phyloP scores from a whole-genome alignment of 1,284 basidiomycete species.

The Schizophyllum amplum region DNA sequence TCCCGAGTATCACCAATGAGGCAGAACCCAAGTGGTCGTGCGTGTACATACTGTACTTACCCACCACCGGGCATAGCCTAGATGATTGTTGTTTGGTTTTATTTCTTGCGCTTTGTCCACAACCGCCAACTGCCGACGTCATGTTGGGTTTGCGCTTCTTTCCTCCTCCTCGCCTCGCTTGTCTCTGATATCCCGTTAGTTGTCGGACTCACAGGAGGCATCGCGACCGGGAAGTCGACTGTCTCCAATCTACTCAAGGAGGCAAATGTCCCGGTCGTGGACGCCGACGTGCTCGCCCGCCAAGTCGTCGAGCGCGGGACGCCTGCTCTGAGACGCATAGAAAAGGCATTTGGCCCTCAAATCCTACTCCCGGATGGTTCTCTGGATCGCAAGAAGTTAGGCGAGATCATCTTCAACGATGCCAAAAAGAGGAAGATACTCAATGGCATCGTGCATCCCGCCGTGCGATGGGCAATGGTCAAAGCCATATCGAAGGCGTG shows the following conservation, averaged over 20 bases:
- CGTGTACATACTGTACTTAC: too few relatives aligned
- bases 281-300: slow-evolving; percentile 89
- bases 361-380: slow-evolving; percentile 65
- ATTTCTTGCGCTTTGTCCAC: not conserved
- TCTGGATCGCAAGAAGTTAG: slow-evolving; percentile 81
- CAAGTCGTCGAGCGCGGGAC: slow-evolving; percentile 85
- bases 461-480: slow-evolving; percentile 73
- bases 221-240: slow-evolving; percentile 94
- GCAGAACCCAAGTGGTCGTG: too few relatives aligned
- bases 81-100: not conserved
- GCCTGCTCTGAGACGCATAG: slow-evolving; percentile 61
- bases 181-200: slow-evolving; percentile 38
- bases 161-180: not conserved
- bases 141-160: not conserved
- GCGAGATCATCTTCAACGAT: slow-evolving; percentile 80
- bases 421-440: slow-evolving; percentile 63
- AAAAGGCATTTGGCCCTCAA: slow-evolving; percentile 61
- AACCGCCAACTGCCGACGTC: not conserved
- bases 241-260: slow-evolving; percentile 71
- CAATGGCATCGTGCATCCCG: slow-evolving; percentile 87
- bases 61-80: too few relatives aligned
- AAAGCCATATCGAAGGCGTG: slow-evolving; percentile 66
- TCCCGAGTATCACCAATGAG: too few relatives aligned
- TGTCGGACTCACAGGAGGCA: slow-evolving; percentile 93
- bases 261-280: slow-evolving; percentile 73